phyloP scores from a whole-genome alignment of 148 eudicot species.

The Gaultheria prostrata region DNA sequence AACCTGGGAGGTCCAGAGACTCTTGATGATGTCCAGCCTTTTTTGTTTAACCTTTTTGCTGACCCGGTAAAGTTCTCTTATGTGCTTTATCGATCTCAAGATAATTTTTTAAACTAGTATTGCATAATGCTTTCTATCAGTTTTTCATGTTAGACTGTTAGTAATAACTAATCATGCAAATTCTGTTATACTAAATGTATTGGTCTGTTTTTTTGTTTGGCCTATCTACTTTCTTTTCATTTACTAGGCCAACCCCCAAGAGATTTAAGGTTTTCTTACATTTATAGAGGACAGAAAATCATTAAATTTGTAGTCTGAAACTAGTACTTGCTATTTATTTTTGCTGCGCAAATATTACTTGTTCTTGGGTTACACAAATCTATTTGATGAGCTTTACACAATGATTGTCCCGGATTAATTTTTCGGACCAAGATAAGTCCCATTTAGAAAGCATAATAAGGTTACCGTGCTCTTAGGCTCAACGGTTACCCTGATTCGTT shows the following conservation, averaged over 20 bases:
- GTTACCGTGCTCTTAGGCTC: too few relatives aligned
- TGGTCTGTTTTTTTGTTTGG: background rate
- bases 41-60: constrained; percentile 92
- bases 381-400: too few relatives aligned
- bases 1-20: constrained; percentile 99
- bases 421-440: too few relatives aligned
- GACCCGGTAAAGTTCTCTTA: constrained; percentile 70
- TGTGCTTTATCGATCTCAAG: constrained; percentile 1
- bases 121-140: background rate
- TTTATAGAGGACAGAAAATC: too few relatives aligned
- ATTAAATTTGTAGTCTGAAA: too few relatives aligned
- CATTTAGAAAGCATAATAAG: too few relatives aligned
- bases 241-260: background rate
- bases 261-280: too few relatives aligned
- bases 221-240: background rate
- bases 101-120: background rate
- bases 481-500: too few relatives aligned
- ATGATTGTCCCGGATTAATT: too few relatives aligned
- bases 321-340: too few relatives aligned
- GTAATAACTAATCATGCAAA: background rate
- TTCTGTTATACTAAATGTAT: background rate
- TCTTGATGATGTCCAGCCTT: constrained; percentile 96
- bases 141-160: background rate
- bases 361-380: too few relatives aligned
- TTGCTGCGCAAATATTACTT: too few relatives aligned